These are phyloP conservation scores for Silene uniflora DNA, from an alignment of 148 eudicot species.

Conservation along the genomic window DNA sequence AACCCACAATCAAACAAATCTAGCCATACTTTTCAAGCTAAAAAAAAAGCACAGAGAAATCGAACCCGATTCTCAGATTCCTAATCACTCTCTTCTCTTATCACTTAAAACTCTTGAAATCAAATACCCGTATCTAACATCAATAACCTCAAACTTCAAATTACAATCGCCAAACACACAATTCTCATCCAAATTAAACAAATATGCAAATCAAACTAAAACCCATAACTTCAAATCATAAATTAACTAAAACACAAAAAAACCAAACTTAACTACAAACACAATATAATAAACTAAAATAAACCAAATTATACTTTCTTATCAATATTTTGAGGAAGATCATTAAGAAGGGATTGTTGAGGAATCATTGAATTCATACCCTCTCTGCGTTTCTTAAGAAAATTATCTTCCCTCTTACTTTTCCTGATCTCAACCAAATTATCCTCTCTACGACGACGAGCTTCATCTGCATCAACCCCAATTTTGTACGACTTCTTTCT, in stretches of 20 bases:
- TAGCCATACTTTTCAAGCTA: too few species aligned
- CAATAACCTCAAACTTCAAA: not conserved
- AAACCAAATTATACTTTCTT: conserved; percentile 36
- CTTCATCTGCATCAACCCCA: too few species aligned
- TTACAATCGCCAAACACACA: not conserved
- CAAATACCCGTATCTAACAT: too few species aligned
- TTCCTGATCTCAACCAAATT: conserved; percentile 93
- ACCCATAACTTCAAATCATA: conserved; percentile 3
- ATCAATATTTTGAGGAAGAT: conserved; percentile 57
- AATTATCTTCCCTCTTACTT: conserved; percentile 75
- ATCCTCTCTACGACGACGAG: conserved; percentile 85
- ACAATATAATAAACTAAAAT: not conserved
- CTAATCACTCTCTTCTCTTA: too few species aligned
- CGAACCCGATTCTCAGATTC: too few species aligned
- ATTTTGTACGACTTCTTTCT: too few species aligned
- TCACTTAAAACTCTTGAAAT: too few species aligned
- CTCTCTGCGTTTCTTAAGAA: conserved; percentile 73
- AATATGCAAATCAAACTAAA: conserved; percentile 11
- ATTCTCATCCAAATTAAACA: not conserved
- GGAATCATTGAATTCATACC: conserved; percentile 45
- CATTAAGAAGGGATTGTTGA: conserved; percentile 32
- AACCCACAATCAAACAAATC: too few species aligned
- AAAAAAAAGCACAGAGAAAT: too few species aligned
- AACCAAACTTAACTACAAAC: conserved; percentile 1
- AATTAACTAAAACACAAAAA: conserved; percentile 1